Evolutionary conservation across 495 filamentous ascomycete species (phyloP), one percentile per base, ranked within the genome.

Genomic region (Cladorrhinum samala): DNA sequence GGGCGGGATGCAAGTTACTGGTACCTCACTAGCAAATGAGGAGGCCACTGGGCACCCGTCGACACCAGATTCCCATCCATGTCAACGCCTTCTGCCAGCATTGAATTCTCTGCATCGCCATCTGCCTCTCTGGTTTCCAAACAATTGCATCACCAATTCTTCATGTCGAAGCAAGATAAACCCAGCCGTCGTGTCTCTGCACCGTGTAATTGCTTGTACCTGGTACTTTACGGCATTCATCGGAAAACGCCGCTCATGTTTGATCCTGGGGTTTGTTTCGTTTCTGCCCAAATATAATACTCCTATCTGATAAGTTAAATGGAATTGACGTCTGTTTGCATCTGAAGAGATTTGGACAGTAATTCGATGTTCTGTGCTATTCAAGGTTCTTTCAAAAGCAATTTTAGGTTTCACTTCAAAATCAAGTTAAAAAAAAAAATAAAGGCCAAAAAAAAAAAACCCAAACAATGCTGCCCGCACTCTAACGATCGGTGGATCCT

Each of bases 11-110:
- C 39, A 25, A 46, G 20, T 18, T 39, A 43, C 47, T 39, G 33
- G 61, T 62, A 62, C 62, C 51, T 49, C 62, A 38, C 62, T 64
- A 64, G 47, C 62, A 57, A 39, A 47, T 46, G 39, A 38, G 53
- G 50, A 36, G 41, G 53, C 52, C 30, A 37, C 43, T 43, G 19
- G 40, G 39, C 27, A 47, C 36, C 56, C 50, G 44, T 44, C 49
- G 18, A 52, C 56, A 52, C 17, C 30, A 8, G 11, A 11, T 3
- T 18, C n/a, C 18, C 39, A 27, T 23, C 18, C 47, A 7, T 43
- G 19, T 25, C 46, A 39, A 30, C 20, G 20, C 19, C 16, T 5
- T 45, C 40, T 20, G 19, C 25, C 20, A 17, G 46, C 53, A 55
- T 16, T 18, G 9, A 7, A 24, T 24, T 25, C 17, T 8, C 24